Conservation (phyloP, 1,284 basidiomycete genomes). For the Cryptococcus sp. region DNA sequence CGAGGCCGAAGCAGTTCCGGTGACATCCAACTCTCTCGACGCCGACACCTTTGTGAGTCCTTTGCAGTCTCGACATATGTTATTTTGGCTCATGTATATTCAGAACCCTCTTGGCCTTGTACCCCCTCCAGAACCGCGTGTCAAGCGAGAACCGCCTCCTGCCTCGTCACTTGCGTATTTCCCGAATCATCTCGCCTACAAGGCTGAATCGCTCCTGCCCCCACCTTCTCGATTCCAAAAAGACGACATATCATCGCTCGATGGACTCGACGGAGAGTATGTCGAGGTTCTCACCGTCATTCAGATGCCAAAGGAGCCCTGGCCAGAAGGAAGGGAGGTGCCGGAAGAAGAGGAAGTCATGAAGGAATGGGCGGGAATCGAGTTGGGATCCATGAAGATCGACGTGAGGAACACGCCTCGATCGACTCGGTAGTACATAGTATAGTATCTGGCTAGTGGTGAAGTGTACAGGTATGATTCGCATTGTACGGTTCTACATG, state of each 20-base stretch:
- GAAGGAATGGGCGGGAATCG: constrained; percentile 28
- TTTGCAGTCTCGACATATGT: background rate
- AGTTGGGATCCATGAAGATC: constrained; percentile 23
- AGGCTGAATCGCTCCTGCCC: constrained; percentile 24
- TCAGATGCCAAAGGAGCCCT: constrained; percentile 30
- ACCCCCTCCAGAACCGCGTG: constrained; percentile 9
- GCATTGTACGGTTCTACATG: no score
- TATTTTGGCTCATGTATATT: background rate
- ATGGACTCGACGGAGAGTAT: constrained; percentile 23
- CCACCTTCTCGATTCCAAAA: constrained; percentile 20
- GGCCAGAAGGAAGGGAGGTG: constrained; percentile 8
- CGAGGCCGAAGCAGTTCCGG: background rate
- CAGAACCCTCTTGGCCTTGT: constrained; percentile 29
- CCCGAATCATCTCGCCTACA: constrained; percentile 41
- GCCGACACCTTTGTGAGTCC: constrained; percentile 7
- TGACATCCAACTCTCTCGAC: background rate
- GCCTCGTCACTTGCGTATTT: constrained; percentile 31
- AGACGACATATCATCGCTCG: constrained; percentile 13
- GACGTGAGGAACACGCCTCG: no score
- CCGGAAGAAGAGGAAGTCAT: constrained; percentile 22
- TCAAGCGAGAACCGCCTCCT: constrained; percentile 8
- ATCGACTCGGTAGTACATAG: no score
- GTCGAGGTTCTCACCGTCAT: constrained; percentile 36
- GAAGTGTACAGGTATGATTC: no score
- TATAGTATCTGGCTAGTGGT: no score